A percentile compares a stretch with the other conserved stretches of the same genome.
These are phyloP conservation scores for Exophiala spinifera DNA, from an alignment of 2,329 filamentous ascomycete species.

Conservation along the genomic window DNA sequence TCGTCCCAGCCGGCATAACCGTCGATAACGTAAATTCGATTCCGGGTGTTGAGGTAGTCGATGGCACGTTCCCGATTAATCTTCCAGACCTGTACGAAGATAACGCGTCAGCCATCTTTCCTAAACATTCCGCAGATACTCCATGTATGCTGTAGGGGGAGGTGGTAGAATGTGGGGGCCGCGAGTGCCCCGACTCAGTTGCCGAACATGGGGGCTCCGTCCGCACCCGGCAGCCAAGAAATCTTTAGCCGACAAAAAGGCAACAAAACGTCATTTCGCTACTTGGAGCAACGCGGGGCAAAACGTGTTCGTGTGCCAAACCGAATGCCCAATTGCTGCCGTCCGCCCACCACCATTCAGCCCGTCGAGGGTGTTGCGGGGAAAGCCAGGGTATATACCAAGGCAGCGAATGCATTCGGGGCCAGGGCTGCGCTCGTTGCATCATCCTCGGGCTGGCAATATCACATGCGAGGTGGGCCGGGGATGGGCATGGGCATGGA, in stretches of 20 bases:
- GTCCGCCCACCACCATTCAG: not conserved
- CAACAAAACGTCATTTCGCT: conserved; percentile 15
- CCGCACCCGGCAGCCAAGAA: conserved; percentile 17
- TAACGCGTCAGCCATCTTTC: conserved; percentile 13
- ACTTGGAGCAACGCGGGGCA: conserved; percentile 19
- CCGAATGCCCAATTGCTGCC: not conserved
- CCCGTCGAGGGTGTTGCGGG: not conserved
- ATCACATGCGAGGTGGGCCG: conserved; percentile 23
- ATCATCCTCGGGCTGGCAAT: not conserved
- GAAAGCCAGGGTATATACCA: not conserved
- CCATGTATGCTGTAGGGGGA: not conserved
- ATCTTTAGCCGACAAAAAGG: conserved; percentile 7
- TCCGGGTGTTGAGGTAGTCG: conserved; percentile 98
- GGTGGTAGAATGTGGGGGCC: conserved; percentile 1
- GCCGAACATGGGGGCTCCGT: conserved; percentile 8
- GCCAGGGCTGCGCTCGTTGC: not conserved
- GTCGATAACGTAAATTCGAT: conserved; percentile 97
- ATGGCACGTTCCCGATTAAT: conserved; percentile 99
- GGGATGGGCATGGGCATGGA: conserved; percentile 12
- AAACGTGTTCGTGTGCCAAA: conserved; percentile 1
- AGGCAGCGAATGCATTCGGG: not conserved
- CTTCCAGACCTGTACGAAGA: conserved; percentile 76
- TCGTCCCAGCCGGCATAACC: conserved; percentile 98
- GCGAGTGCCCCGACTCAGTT: not conserved
- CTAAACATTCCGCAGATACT: conserved; percentile 5